Conservation (phyloP, 805 yeast genomes). For the Candida tallmaniae region DNA sequence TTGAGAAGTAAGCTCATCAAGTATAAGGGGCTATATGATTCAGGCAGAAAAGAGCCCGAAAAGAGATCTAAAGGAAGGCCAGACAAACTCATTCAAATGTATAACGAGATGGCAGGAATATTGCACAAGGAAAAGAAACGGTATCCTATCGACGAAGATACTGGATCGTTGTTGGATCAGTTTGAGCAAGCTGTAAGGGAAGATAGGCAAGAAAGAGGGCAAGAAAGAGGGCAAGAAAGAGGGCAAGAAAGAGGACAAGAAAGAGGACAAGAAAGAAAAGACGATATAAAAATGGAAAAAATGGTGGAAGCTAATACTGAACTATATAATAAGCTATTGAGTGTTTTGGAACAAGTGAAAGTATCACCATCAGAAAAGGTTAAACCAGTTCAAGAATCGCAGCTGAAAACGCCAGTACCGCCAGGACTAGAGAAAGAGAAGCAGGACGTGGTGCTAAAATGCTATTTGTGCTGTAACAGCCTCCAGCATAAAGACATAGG, state of each 20-base stretch:
- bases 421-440: too few species aligned
- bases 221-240: slow-evolving; percentile 1
- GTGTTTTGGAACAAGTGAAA: slow-evolving; percentile 1
- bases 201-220: background rate
- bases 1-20: slow-evolving; percentile 30
- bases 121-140: slow-evolving; percentile 9
- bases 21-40: slow-evolving; percentile 29
- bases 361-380: too few species aligned
- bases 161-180: too few species aligned
- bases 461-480: slow-evolving; percentile 14
- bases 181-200: background rate
- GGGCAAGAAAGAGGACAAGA: background rate
- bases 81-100: slow-evolving; percentile 7
- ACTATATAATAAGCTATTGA: slow-evolving; percentile 3
- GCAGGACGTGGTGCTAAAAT: background rate
- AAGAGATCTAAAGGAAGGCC: background rate
- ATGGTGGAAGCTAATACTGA: too few species aligned
- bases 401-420: too few species aligned
- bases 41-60: slow-evolving; percentile 2
- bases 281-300: too few species aligned
- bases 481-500: background rate
- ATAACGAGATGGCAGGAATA: slow-evolving; percentile 14
- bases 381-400: too few species aligned
- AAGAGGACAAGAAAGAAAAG: too few species aligned
- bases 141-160: too few species aligned